Conservation (phyloP, 495 filamentous ascomycete genomes). For the Xylaria palmicola region DNA sequence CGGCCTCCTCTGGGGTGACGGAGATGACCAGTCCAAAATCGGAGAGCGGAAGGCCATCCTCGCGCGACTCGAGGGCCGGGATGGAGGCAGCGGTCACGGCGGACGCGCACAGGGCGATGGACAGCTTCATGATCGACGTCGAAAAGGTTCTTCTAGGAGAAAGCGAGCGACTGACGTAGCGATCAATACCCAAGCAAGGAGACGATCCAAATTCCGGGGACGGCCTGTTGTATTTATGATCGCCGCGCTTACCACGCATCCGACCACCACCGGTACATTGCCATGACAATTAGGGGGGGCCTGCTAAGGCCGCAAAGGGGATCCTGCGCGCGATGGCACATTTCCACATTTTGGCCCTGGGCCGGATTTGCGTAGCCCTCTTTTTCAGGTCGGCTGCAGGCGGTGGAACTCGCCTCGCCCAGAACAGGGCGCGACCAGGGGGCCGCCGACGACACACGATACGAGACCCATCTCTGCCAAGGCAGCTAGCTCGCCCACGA, state of each 20-base stretch:
- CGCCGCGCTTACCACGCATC: conserved; percentile 3
- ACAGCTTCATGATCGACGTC: conserved; percentile 29
- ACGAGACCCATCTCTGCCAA: conserved; percentile 8
- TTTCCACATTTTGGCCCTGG: conserved; percentile 5
- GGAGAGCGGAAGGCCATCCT: conserved; percentile 21
- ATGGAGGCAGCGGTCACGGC: conserved; percentile 28
- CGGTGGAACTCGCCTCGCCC: conserved; percentile 10
- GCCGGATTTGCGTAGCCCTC: neutral
- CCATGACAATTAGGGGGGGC: conserved; percentile 10
- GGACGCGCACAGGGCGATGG: conserved; percentile 26
- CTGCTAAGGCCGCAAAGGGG: conserved; percentile 1
- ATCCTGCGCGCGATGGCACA: conserved; percentile 11
- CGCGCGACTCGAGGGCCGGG: conserved; percentile 12
- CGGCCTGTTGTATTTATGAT: conserved; percentile 12
- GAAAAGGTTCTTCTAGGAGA: neutral
- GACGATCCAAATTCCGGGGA: conserved; percentile 8
- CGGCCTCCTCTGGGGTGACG: conserved; percentile 27
- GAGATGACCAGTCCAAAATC: conserved; percentile 17
- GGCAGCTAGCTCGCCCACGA: conserved; percentile 4
- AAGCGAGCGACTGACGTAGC: conserved; percentile 4
- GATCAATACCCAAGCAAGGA: neutral
- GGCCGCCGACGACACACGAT: neutral
- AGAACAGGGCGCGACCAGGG: conserved; percentile 2
- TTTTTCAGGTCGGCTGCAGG: conserved; percentile 7
- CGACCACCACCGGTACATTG: too few relatives aligned